Conservation (phyloP, 352 stramenopile species). For the Phytophthora agathidicida region DNA sequence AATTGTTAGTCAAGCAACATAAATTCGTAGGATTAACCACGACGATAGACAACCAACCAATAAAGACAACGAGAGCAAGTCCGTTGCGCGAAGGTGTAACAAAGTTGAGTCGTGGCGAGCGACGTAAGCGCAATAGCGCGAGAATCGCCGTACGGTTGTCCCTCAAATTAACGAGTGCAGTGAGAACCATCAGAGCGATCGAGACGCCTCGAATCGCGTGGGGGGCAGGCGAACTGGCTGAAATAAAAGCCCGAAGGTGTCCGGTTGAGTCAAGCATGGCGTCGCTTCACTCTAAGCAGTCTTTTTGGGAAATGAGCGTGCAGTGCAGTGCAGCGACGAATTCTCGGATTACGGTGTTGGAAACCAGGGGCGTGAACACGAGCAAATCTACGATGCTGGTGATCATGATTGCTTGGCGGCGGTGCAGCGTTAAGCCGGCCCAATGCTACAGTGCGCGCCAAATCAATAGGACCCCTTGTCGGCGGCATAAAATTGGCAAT, state of each 20-base stretch:
- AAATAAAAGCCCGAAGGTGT: conserved; percentile 1
- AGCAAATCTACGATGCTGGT: conserved; percentile 1
- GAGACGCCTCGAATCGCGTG: conserved; percentile 41
- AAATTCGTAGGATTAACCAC: neutral
- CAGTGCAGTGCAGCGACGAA: neutral
- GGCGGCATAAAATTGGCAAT: too few relatives aligned
- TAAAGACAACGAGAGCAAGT: conserved; percentile 53
- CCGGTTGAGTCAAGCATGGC: conserved; percentile 18
- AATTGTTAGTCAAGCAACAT: neutral
- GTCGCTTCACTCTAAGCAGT: too few relatives aligned
- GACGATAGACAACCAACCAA: conserved; percentile 37
- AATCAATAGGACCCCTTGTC: too few relatives aligned
- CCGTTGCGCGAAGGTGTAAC: conserved; percentile 39
- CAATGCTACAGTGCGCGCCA: too few relatives aligned
- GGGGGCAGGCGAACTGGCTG: conserved; percentile 6
- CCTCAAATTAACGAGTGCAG: conserved; percentile 32
- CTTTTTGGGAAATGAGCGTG: conserved; percentile 5
- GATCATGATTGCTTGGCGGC: neutral
- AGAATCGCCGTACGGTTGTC: conserved; percentile 36
- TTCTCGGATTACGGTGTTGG: conserved; percentile 3
- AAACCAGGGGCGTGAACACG: conserved; percentile 3
- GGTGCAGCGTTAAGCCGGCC: too few relatives aligned
- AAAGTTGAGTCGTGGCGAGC: conserved; percentile 24
- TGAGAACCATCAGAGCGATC: conserved; percentile 23
- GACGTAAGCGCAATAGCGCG: conserved; percentile 8